A percentile compares a stretch with the other conserved stretches of the same genome.
These are phyloP conservation scores for Heliocybe sulcata DNA, from an alignment of 1,284 basidiomycete genomes.

Conservation along the genomic window DNA sequence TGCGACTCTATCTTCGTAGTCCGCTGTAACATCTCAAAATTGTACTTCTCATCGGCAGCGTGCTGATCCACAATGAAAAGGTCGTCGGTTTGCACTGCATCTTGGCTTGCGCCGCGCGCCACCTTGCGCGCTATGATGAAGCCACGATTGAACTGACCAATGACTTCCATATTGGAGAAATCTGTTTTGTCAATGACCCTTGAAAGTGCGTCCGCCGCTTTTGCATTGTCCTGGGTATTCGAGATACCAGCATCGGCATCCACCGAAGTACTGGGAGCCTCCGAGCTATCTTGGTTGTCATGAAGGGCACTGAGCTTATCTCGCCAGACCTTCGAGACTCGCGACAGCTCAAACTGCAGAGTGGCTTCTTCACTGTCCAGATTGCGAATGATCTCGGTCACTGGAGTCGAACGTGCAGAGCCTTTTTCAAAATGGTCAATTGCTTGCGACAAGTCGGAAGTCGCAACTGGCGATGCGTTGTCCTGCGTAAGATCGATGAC, in stretches of 20 bases:
- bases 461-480: constrained; percentile 9
- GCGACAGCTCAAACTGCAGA: constrained; percentile 38
- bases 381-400: constrained; percentile 38
- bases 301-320: not conserved
- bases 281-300: not conserved
- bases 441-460: constrained; percentile 7
- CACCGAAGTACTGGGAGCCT: not conserved
- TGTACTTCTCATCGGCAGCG: constrained; percentile 94
- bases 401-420: constrained; percentile 5
- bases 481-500: constrained; percentile 21
- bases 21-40: constrained; percentile 90
- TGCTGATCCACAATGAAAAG: constrained; percentile 93
- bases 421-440: constrained; percentile 3
- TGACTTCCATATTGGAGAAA: constrained; percentile 77
- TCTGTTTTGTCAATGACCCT: constrained; percentile 87
- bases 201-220: constrained; percentile 70
- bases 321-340: constrained; percentile 18
- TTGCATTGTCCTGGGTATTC: constrained; percentile 46
- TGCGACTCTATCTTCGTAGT: constrained; percentile 88
- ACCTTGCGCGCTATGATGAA: constrained; percentile 85
- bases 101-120: constrained; percentile 15
- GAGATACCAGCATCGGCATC: constrained; percentile 21
- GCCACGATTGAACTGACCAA: constrained; percentile 96
- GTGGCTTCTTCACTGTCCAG: constrained; percentile 27
- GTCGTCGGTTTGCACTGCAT: constrained; percentile 52